Percentiles rank a stretch among this genome's conserved stretches.
Conservation (phyloP, 352 stramenopile genomes). For the Halophytophthora batemanensis region DNA sequence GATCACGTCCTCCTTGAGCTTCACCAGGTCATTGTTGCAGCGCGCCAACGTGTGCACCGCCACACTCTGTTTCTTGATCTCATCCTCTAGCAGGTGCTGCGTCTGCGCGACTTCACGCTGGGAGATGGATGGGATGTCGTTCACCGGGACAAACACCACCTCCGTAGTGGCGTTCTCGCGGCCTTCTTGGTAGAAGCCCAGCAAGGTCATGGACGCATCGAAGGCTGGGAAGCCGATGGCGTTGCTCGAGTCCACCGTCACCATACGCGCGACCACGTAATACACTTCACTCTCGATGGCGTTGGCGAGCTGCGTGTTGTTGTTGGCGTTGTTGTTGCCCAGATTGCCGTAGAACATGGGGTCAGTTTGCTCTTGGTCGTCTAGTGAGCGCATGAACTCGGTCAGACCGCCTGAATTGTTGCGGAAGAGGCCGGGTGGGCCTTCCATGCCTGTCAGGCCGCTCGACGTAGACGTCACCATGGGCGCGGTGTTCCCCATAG, state of each 20-base stretch:
- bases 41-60: slow-evolving; percentile 65
- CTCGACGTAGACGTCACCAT: slow-evolving; percentile 33
- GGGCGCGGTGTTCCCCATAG: slow-evolving; percentile 38
- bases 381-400: slow-evolving; percentile 76
- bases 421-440: slow-evolving; percentile 65
- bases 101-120: slow-evolving; percentile 67
- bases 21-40: slow-evolving; percentile 81
- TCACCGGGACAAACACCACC: slow-evolving; percentile 77
- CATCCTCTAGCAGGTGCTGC: slow-evolving; percentile 56
- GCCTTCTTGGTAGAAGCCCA: slow-evolving; percentile 81
- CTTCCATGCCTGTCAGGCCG: slow-evolving; percentile 56
- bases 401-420: slow-evolving; percentile 72
- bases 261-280: slow-evolving; percentile 75
- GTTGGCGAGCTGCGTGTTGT: slow-evolving; percentile 46
- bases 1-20: slow-evolving; percentile 85
- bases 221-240: slow-evolving; percentile 79
- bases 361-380: slow-evolving; percentile 62
- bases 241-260: slow-evolving; percentile 65
- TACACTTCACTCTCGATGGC: slow-evolving; percentile 83
- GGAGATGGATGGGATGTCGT: slow-evolving; percentile 70
- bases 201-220: slow-evolving; percentile 59
- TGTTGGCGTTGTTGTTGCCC: slow-evolving; percentile 23
- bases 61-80: slow-evolving; percentile 71
- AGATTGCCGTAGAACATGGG: slow-evolving; percentile 69
- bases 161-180: slow-evolving; percentile 73